A percentile compares a stretch with the other conserved stretches of the same genome.
Conservation (phyloP, 257 asterid species). For the Capsicum baccatum region DNA sequence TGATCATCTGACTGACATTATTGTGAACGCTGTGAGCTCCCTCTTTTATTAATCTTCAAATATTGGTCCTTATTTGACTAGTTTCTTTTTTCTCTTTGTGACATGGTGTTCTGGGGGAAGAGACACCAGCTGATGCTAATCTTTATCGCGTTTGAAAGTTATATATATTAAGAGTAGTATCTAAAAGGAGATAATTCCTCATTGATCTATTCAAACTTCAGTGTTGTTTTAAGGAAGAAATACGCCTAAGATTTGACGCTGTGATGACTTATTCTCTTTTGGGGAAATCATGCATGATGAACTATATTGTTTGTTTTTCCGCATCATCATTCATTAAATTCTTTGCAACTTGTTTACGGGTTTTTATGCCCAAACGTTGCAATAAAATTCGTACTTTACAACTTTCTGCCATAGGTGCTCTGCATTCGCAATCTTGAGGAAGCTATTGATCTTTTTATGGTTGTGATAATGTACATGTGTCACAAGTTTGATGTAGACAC, state of each 20-base stretch:
- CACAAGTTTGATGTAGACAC: constrained; percentile 99
- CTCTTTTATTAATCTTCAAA: not conserved
- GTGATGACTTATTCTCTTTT: not conserved
- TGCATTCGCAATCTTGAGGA: constrained; percentile 96
- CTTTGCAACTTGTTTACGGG: not conserved
- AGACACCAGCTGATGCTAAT: constrained; percentile 4
- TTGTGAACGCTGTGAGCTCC: constrained; percentile 80
- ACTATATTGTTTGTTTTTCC: not conserved
- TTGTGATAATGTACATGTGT: constrained; percentile 99
- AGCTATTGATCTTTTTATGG: constrained; percentile 96
- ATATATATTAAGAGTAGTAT: not conserved
- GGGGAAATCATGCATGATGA: not conserved
- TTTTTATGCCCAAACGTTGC: not conserved
- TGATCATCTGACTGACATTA: constrained; percentile 88
- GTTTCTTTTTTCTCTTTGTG: not conserved
- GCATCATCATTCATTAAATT: not conserved
- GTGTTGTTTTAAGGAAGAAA: not conserved
- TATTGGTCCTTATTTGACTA: not conserved
- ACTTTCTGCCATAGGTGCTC: constrained; percentile 66
- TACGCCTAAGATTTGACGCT: not conserved
- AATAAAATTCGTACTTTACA: not conserved
- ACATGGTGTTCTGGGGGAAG: not conserved
- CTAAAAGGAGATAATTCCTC: not conserved
- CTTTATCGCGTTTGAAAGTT: not conserved
- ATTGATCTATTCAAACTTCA: not conserved